A percentile compares a stretch with the other conserved stretches of the same genome.
Evolutionary conservation across 768 basidiomycete species (phyloP).

Genomic region (Lactarius pseudohatsudake): DNA sequence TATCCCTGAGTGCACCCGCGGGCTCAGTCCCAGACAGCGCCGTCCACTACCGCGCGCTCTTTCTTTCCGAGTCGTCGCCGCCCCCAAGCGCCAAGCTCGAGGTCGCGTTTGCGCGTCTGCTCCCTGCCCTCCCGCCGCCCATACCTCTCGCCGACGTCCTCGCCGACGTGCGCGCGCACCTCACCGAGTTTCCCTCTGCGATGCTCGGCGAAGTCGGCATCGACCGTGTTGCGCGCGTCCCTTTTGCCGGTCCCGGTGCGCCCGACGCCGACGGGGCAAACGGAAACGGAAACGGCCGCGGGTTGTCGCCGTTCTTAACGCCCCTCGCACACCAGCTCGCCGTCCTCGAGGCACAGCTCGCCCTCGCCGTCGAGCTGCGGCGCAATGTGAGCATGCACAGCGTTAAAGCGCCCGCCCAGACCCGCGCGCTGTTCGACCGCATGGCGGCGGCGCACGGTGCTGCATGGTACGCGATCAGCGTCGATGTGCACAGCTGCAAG

Average conservation of each 20-base stretch:
- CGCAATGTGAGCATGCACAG: constrained; percentile 87
- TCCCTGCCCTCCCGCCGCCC: constrained; percentile 73
- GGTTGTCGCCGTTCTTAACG: constrained; percentile 74
- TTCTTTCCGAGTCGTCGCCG: constrained; percentile 44
- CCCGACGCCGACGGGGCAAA: constrained; percentile 3
- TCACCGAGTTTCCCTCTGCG: constrained; percentile 61
- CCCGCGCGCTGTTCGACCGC: constrained; percentile 59
- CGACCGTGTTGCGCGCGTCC: constrained; percentile 77
- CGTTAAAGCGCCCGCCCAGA: constrained; percentile 72
- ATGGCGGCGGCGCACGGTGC: constrained; percentile 59
- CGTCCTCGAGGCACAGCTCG: constrained; percentile 81
- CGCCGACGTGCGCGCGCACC: constrained; percentile 54
- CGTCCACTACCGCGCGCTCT: constrained; percentile 72
- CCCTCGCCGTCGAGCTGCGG: constrained; percentile 74
- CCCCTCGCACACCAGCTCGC: constrained; percentile 78
- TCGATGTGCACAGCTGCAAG: constrained; percentile 91
- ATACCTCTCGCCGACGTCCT: constrained; percentile 59
- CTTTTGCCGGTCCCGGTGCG: constrained; percentile 42
- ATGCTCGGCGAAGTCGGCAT: constrained; percentile 95
- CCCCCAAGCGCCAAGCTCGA: constrained; percentile 32
- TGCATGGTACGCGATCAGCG: constrained; percentile 63
- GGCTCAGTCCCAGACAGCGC: constrained; percentile 42
- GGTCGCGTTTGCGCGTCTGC: constrained; percentile 53
- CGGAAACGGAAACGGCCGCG: constrained; percentile 39
- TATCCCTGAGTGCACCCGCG: constrained; percentile 46